Percentiles rank a stretch among this genome's conserved stretches.
These are phyloP conservation scores for Melampsora abietis-canadensis DNA, from an alignment of 1,284 basidiomycete species.

Conservation along the genomic window DNA sequence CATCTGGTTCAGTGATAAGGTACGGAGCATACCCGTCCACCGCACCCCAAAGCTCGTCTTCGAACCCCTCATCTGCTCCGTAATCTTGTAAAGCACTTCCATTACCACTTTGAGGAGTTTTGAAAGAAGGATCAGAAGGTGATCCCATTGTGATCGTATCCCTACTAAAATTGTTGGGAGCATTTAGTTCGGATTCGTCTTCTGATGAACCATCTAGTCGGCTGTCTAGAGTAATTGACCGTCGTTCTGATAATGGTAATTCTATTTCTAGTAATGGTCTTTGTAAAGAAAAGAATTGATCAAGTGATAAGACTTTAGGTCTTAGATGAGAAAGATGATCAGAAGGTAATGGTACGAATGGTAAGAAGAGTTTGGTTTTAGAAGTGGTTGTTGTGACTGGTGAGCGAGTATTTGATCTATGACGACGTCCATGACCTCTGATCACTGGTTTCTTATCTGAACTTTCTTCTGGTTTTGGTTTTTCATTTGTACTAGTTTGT, in stretches of 20 bases:
- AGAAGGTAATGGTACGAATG: constrained; percentile 13
- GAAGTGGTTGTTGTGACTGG: constrained; percentile 4
- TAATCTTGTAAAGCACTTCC: background rate
- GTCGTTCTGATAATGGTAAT: constrained; percentile 9
- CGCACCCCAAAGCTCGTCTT: constrained; percentile 14
- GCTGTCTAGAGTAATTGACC: constrained; percentile 21
- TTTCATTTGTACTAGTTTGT: background rate
- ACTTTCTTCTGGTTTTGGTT: background rate
- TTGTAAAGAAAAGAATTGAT: constrained; percentile 28
- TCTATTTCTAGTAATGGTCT: constrained; percentile 35
- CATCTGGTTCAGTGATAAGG: constrained; percentile 30
- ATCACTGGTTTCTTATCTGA: constrained; percentile 21
- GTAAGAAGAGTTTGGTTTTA: constrained; percentile 11
- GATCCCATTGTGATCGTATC: constrained; percentile 9
- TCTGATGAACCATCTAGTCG: background rate
- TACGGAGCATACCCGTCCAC: constrained; percentile 21
- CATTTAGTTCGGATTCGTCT: background rate
- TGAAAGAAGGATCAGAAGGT: constrained; percentile 36
- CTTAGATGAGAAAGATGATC: constrained; percentile 34
- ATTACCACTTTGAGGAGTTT: constrained; percentile 12
- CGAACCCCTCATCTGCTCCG: constrained; percentile 11
- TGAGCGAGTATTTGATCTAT: background rate
- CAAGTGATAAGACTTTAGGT: constrained; percentile 20
- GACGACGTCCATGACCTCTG: constrained; percentile 18
- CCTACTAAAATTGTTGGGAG: background rate